A percentile compares a stretch with the other conserved stretches of the same genome.
Evolutionary conservation across 257 asterid genomes (phyloP).

Genomic region (Salvia rosmarinus): DNA sequence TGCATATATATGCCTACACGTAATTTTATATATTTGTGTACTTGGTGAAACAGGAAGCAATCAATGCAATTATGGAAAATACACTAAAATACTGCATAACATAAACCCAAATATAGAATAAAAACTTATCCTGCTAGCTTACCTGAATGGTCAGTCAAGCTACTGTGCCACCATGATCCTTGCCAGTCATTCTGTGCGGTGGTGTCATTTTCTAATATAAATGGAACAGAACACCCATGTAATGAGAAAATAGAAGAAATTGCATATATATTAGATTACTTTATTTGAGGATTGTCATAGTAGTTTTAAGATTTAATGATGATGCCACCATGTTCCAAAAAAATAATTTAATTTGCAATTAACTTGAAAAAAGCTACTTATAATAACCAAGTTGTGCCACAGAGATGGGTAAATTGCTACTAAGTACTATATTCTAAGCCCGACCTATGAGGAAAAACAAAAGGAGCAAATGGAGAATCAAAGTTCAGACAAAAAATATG

Average conservation of each 20-base stretch:
- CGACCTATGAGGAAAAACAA: background rate
- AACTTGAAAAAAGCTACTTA: background rate
- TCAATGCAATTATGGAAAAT: background rate
- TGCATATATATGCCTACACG: background rate
- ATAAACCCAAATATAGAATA: constrained; percentile 7
- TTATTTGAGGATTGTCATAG: background rate
- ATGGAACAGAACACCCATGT: constrained; percentile 27
- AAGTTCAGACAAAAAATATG: background rate
- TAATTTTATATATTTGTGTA: background rate
- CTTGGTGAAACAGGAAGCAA: constrained; percentile 4
- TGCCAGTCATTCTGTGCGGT: constrained; percentile 67
- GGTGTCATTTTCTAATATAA: constrained; percentile 50
- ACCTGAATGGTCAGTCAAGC: constrained; percentile 59
- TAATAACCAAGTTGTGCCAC: background rate
- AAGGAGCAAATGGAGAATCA: background rate
- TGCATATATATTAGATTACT: background rate
- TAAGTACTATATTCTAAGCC: background rate
- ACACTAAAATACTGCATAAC: background rate
- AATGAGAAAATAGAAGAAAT: constrained; percentile 1
- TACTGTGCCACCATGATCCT: constrained; percentile 77
- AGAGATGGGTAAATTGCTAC: constrained; percentile 13
- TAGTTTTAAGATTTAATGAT: background rate
- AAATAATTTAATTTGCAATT: background rate
- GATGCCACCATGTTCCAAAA: constrained; percentile 16
- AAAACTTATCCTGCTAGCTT: constrained; percentile 19